Evolutionary conservation across 2,329 filamentous ascomycete genomes (phyloP).

Genomic region (Arachnomyces sp.): DNA sequence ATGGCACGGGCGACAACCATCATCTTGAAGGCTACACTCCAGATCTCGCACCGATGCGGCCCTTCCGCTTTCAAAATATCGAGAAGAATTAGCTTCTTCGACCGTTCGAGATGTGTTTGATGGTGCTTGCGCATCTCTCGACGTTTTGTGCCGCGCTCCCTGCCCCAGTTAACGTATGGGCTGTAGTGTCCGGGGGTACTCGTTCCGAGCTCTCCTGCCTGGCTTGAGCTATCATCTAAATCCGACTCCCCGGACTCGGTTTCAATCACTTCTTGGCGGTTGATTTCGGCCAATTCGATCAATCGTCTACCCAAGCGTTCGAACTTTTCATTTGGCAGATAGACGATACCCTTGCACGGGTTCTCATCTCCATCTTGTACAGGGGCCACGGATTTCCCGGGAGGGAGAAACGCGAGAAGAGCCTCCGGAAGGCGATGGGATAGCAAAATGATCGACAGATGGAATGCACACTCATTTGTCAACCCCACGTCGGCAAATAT

Average conservation of each 20-base stretch:
- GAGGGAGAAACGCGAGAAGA: conserved; percentile 23
- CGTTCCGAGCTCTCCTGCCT: too few species aligned
- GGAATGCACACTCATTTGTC: conserved; percentile 19
- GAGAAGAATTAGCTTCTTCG: conserved; percentile 23
- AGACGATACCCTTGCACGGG: conserved; percentile 21
- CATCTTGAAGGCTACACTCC: conserved; percentile 22
- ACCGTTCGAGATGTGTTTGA: conserved; percentile 18
- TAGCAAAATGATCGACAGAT: conserved; percentile 23
- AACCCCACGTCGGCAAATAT: conserved; percentile 20
- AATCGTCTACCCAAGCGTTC: conserved; percentile 12
- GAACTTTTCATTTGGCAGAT: conserved; percentile 19
- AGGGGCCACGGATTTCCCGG: conserved; percentile 18
- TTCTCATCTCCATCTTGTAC: conserved; percentile 10
- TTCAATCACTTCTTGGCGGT: conserved; percentile 1
- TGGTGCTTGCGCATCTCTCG: conserved; percentile 19
- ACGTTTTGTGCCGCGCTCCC: conserved; percentile 10
- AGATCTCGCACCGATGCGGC: conserved; percentile 19
- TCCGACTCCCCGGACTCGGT: conserved; percentile 1
- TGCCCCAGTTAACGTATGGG: conserved; percentile 5
- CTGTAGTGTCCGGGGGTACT: too few species aligned
- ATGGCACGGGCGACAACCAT: conserved; percentile 21
- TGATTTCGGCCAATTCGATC: conserved; percentile 11
- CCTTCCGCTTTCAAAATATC: conserved; percentile 21
- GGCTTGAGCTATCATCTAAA: neutral
- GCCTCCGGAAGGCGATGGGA: conserved; percentile 21